A percentile compares a stretch with the other conserved stretches of the same genome.
These are phyloP conservation scores for Myxozyma melibiosi DNA, from an alignment of 805 yeast species.

Conservation along the genomic window DNA sequence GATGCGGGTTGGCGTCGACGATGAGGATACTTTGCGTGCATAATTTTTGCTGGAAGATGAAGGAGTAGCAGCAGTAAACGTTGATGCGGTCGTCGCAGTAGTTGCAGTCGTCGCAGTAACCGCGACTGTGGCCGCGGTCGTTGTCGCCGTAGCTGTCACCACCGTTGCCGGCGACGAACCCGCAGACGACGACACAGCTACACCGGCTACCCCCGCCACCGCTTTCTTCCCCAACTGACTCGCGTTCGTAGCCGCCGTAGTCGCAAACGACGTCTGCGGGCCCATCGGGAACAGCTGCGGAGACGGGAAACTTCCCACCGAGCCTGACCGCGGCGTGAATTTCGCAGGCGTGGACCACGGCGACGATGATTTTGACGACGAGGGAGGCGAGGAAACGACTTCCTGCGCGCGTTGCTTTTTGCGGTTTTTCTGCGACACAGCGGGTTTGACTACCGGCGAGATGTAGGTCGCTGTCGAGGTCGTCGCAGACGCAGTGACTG, in stretches of 20 bases:
- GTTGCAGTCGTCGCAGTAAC: background rate
- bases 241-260: conserved; percentile 26
- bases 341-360: conserved; percentile 28
- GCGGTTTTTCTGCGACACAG: conserved; percentile 60
- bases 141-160: background rate
- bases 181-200: background rate
- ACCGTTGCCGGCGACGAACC: conserved; percentile 1
- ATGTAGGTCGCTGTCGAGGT: background rate
- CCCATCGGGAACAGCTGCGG: conserved; percentile 21
- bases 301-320: background rate
- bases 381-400: background rate
- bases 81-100: background rate
- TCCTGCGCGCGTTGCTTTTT: conserved; percentile 45
- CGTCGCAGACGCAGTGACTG: background rate
- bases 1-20: background rate
- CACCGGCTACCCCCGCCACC: background rate
- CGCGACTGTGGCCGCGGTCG: background rate
- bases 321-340: background rate
- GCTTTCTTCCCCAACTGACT: background rate
- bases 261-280: conserved; percentile 33
- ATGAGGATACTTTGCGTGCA: conserved; percentile 1
- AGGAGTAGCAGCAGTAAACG: background rate
- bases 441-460: background rate
- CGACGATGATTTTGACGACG: conserved; percentile 4
- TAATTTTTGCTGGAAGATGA: too few species aligned